Evolutionary conservation across 148 eudicot genomes (phyloP).

Genomic region (Nepenthes gracilis): DNA sequence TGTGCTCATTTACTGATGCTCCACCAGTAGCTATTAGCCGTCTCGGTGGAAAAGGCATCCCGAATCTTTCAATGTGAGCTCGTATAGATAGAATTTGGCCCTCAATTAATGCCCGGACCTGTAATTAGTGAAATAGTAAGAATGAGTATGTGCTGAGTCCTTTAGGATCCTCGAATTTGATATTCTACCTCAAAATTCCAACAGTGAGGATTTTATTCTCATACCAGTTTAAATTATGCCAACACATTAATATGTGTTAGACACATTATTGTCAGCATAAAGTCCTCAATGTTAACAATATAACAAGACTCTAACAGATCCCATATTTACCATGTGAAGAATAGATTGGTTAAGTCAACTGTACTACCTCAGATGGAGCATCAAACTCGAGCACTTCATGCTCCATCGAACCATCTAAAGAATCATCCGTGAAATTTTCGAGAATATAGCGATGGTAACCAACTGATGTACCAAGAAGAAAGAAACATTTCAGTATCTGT

Average conservation of each 20-base stretch:
- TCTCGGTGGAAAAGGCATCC: slow-evolving; percentile 91
- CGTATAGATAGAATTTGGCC: slow-evolving; percentile 80
- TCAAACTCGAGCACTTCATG: slow-evolving; percentile 66
- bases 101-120: slow-evolving; percentile 80
- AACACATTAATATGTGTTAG: too few species aligned
- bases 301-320: too few species aligned
- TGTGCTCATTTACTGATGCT: slow-evolving; percentile 71
- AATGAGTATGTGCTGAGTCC: neutral
- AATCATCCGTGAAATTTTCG: slow-evolving; percentile 46
- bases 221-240: too few species aligned
- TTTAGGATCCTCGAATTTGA: too few species aligned
- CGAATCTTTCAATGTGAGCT: slow-evolving; percentile 80
- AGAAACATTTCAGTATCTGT: neutral
- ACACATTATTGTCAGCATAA: too few species aligned
- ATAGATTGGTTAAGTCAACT: neutral
- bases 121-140: slow-evolving; percentile 5
- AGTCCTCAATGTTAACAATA: too few species aligned
- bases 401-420: slow-evolving; percentile 46
- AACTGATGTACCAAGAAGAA: slow-evolving; percentile 25
- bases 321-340: too few species aligned
- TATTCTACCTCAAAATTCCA: too few species aligned
- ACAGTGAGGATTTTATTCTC: too few species aligned
- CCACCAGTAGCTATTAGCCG: slow-evolving; percentile 95
- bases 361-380: slow-evolving; percentile 55
- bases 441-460: slow-evolving; percentile 71